Conservation (phyloP, 108 stramenopile species). For the Discostella pseudostelligera region DNA sequence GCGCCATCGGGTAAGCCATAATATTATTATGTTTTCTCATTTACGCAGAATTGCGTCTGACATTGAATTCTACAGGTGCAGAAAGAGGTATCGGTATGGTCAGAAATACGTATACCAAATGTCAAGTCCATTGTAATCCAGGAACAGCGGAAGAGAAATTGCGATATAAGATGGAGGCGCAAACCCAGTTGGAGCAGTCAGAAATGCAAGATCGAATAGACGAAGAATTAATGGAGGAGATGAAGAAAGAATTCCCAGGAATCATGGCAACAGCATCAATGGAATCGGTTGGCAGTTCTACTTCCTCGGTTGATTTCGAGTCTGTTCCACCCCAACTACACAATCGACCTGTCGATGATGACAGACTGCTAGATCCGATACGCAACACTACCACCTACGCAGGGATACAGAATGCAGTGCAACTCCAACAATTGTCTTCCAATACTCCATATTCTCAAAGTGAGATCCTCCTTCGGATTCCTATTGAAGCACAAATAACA, state of each 20-base stretch:
- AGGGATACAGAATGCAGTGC: slow-evolving; percentile 17
- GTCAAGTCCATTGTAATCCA: slow-evolving; percentile 69
- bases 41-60: too few relatives aligned
- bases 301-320: neutral
- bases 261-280: neutral
- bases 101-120: slow-evolving; percentile 54
- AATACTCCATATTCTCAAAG: slow-evolving; percentile 37
- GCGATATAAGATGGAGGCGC: neutral
- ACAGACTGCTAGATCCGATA: neutral
- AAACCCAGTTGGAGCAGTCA: slow-evolving; percentile 7
- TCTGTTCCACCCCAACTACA: neutral
- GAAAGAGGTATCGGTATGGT: slow-evolving; percentile 80
- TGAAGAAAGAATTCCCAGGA: slow-evolving; percentile 27
- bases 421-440: slow-evolving; percentile 19
- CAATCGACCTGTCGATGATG: neutral
- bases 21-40: too few relatives aligned
- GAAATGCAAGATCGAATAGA: slow-evolving; percentile 11
- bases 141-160: slow-evolving; percentile 58
- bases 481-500: slow-evolving; percentile 77
- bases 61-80: slow-evolving; percentile 44
- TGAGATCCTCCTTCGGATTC: slow-evolving; percentile 70
- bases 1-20: slow-evolving; percentile 57
- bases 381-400: slow-evolving; percentile 22
- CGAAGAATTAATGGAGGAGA: slow-evolving; percentile 27
- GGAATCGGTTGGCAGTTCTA: neutral